Base-by-base conservation (phyloP, 2,329 filamentous ascomycete species). In the Aspergillus japonicus region DNA sequence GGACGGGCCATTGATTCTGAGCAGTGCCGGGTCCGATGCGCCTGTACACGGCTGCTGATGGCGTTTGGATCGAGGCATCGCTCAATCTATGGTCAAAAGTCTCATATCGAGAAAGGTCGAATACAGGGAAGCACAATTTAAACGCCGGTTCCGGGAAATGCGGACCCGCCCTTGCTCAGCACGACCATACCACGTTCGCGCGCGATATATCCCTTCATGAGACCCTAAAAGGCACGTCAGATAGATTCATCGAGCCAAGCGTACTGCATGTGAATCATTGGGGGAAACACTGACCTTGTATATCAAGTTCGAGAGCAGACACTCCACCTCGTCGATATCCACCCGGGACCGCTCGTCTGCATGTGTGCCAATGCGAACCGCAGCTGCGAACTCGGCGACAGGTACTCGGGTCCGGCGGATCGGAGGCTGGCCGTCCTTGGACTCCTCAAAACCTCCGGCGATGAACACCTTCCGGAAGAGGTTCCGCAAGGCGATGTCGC, bases 151-250 rank as follows among this genome's bases (percentile, higher is more conserved):
- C 93, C 93, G 0, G 96, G 95, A 71, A 99, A 99, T 2, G 95
- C 94, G 47, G 73, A 70, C 50, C 91, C 92, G 60, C 85, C 90
- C 77, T 97, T 98, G 75, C 92, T 97, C 59, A 99, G 79, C 21
- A 99, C 95, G 29, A 99, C 90, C 66, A 93, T 93, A 35, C 89
- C 90, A 67, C 90, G 87, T 67, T 96, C 93, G 57, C 94, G 89
- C 33, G 94, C 89, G 67, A 99, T 99, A 77, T 99, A 99, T 47
- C 96, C 95, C 78, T 98, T 99, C 91, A 99, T 96, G 24, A 95
- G 82, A 60, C 90, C 90, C 92, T 96, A 50, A n/a, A 31, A 68
- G 62, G 16, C 66, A 12, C 6, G 47, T 67, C 47, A 69, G 61
- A 61, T 42, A 69, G 61, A 61, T 42, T 29, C 26, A 60, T 11